Conservation (phyloP, 176 grass and related monocot genomes). For the Themeda triandra region DNA sequence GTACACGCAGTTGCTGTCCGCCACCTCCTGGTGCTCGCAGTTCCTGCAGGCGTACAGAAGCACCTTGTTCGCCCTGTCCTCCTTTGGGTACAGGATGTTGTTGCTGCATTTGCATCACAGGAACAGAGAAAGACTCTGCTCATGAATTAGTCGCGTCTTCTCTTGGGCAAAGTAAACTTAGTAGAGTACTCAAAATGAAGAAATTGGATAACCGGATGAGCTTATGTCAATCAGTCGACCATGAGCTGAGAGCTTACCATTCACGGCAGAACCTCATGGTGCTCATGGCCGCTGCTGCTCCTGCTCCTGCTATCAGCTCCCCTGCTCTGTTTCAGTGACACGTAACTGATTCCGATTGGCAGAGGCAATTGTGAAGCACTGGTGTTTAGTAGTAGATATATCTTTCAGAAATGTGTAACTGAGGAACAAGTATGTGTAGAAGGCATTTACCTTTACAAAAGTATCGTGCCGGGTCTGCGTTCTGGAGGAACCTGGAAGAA, state of each 20-base stretch:
- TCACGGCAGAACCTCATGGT: constrained; percentile 47
- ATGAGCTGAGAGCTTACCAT: constrained; percentile 24
- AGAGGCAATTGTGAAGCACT: neutral
- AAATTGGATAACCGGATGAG: neutral
- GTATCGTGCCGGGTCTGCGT: neutral
- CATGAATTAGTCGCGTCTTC: neutral
- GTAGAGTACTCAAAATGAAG: neutral
- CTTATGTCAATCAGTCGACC: too few relatives aligned
- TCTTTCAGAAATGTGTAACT: neutral
- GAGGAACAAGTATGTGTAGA: neutral
- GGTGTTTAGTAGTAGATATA: neutral
- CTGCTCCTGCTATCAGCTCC: neutral
- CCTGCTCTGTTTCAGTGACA: neutral
- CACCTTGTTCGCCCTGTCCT: constrained; percentile 34
- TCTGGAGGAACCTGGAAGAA: neutral
- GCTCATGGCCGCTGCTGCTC: neutral
- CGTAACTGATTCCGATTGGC: neutral
- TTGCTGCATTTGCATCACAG: constrained; percentile 23
- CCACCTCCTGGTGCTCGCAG: constrained; percentile 48
- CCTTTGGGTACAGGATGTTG: constrained; percentile 44
- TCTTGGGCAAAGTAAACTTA: too few relatives aligned
- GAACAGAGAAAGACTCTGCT: neutral
- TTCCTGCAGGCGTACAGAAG: constrained; percentile 45
- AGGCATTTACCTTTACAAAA: neutral
- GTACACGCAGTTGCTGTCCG: constrained; percentile 54